Conservation (phyloP, 208 protist genomes). For the Entamoeba invadens region DNA sequence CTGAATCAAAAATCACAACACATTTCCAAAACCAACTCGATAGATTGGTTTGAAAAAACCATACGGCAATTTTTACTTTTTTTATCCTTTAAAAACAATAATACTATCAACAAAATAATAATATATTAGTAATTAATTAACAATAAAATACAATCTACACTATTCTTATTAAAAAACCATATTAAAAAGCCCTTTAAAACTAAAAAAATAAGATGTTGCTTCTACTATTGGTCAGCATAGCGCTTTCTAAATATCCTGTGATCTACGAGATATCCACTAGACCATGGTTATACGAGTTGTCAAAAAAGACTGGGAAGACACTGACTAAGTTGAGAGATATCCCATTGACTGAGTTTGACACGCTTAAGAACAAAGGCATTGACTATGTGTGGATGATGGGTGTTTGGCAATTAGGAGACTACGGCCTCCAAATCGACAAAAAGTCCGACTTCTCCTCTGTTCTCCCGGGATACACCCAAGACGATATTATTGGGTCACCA, state of each 20-base stretch:
- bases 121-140: no score
- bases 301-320: slow-evolving; percentile 32
- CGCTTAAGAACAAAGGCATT: slow-evolving; percentile 26
- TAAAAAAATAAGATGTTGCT: no score
- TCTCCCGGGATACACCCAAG: slow-evolving; percentile 42
- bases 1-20: no score
- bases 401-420: slow-evolving; percentile 45
- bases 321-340: slow-evolving; percentile 40
- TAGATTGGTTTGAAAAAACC: no score
- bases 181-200: no score
- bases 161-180: no score
- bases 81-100: no score
- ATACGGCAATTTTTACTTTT: no score
- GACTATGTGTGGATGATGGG: slow-evolving; percentile 51
- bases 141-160: no score
- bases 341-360: slow-evolving; percentile 29
- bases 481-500: slow-evolving; percentile 54
- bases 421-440: slow-evolving; percentile 41
- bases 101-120: no score
- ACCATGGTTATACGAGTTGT: slow-evolving; percentile 48
- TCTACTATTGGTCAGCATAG: no score
- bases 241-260: neutral
- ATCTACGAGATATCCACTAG: slow-evolving; percentile 36
- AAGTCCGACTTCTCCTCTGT: slow-evolving; percentile 31
- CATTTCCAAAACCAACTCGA: no score